Conservation (phyloP, 2,329 filamentous ascomycete genomes). For the Stagonosporopsis tanaceti region DNA sequence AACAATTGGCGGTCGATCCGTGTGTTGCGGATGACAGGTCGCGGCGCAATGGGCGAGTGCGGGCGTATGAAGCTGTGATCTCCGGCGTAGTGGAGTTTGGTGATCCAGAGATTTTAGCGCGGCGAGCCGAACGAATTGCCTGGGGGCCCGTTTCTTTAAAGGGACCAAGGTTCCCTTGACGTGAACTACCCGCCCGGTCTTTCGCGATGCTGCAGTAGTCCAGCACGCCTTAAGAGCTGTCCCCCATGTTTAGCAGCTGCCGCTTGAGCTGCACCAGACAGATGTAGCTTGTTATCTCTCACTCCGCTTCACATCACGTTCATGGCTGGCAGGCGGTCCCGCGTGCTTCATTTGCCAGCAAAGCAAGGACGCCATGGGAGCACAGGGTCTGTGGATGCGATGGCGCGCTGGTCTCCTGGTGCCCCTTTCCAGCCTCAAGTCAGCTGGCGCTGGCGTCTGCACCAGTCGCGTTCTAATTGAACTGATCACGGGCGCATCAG, state of each 20-base stretch:
- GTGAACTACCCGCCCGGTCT: constrained; percentile 14
- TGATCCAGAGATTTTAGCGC: constrained; percentile 34
- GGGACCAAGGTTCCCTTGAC: constrained; percentile 14
- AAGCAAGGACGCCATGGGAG: constrained; percentile 24
- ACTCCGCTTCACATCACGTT: constrained; percentile 15
- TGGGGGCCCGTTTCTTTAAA: constrained; percentile 16
- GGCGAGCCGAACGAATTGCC: constrained; percentile 14
- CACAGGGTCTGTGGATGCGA: constrained; percentile 16
- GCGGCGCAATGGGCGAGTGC: constrained; percentile 30
- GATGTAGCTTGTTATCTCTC: constrained; percentile 19
- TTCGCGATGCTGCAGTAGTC: constrained; percentile 21
- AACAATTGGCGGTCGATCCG: constrained; percentile 11
- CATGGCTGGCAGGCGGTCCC: background rate
- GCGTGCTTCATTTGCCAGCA: constrained; percentile 9
- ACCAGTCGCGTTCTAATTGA: constrained; percentile 12
- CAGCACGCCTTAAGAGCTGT: constrained; percentile 15
- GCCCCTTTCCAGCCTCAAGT: constrained; percentile 29
- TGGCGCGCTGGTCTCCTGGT: constrained; percentile 17
- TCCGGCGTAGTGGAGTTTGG: constrained; percentile 32
- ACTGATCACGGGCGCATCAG: constrained; percentile 10
- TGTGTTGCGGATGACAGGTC: constrained; percentile 21
- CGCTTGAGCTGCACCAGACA: constrained; percentile 9
- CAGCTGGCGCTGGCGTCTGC: constrained; percentile 27
- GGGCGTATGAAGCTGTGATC: constrained; percentile 18
- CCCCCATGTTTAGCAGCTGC: constrained; percentile 16